phyloP scores from a whole-genome alignment of 495 filamentous ascomycete genomes.

The Bacidia rubella region DNA sequence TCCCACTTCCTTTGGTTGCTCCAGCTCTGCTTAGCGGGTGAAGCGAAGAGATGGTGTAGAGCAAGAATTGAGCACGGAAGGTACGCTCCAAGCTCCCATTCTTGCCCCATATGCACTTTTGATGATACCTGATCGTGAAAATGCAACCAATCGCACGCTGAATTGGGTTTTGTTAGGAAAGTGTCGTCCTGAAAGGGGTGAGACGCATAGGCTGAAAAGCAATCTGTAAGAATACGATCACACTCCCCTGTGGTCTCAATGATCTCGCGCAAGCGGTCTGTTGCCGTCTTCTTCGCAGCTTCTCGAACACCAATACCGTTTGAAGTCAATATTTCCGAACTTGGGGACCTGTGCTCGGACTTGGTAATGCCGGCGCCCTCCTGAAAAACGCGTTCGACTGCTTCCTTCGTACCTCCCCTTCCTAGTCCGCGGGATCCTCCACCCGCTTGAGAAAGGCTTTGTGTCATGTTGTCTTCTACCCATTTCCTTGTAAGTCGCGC shows the following conservation, averaged over 20 bases:
- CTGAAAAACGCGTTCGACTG: slow-evolving; percentile 72
- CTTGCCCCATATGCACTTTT: slow-evolving; percentile 59
- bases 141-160: slow-evolving; percentile 85
- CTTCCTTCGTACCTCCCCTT: slow-evolving; percentile 65
- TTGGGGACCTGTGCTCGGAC: slow-evolving; percentile 22
- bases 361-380: slow-evolving; percentile 78
- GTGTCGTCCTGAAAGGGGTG: slow-evolving; percentile 88
- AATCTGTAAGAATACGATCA: slow-evolving; percentile 71
- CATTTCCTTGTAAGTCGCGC: slow-evolving; percentile 59
- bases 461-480: slow-evolving; percentile 67
- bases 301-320: slow-evolving; percentile 49
- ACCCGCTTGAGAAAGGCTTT: slow-evolving; percentile 56
- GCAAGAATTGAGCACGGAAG: slow-evolving; percentile 72
- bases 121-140: slow-evolving; percentile 78
- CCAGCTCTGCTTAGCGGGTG: slow-evolving; percentile 22
- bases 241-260: slow-evolving; percentile 79
- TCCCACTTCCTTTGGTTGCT: slow-evolving; percentile 23
- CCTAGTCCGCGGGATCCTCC: slow-evolving; percentile 65
- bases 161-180: slow-evolving; percentile 71
- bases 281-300: slow-evolving; percentile 59
- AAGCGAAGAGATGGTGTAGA: slow-evolving; percentile 83
- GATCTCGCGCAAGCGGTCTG: slow-evolving; percentile 72
- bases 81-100: slow-evolving; percentile 80
- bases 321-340: slow-evolving; percentile 22
- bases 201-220: slow-evolving; percentile 71